phyloP scores from a whole-genome alignment of 176 grass and related monocot genomes.

The Oryza meridionalis region DNA sequence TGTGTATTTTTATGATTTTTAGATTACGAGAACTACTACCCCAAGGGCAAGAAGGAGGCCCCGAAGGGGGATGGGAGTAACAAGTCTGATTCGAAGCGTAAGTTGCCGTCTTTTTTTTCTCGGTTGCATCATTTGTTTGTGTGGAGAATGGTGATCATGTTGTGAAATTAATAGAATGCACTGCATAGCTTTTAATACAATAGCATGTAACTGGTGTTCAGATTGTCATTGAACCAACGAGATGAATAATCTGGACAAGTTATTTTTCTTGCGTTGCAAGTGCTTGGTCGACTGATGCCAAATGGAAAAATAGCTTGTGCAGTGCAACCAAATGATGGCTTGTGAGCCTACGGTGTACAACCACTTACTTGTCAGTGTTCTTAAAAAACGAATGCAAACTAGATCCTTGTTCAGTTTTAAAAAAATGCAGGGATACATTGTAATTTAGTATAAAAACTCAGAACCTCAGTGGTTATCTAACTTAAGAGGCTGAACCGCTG shows the following conservation, averaged over 20 bases:
- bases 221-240: not conserved
- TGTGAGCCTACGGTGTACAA: not conserved
- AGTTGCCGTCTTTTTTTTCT: not conserved
- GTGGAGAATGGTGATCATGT: not conserved
- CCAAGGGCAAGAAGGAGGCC: conserved; percentile 84
- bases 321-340: not conserved
- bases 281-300: not conserved
- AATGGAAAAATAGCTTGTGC: not conserved
- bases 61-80: conserved; percentile 81
- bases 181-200: not conserved
- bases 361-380: not conserved
- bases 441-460: not conserved
- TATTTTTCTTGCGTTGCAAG: not conserved
- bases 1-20: conserved; percentile 15
- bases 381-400: not conserved
- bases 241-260: not conserved
- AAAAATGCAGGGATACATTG: not conserved
- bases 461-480: not conserved
- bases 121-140: not conserved
- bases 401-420: not conserved
- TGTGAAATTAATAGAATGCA: not conserved
- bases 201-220: not conserved
- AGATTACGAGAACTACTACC: conserved; percentile 96
- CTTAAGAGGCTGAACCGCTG: not conserved
- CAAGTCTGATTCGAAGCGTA: conserved; percentile 81